Evolutionary conservation across 164 flowering plant species (phyloP).

Genomic region (Magnolia sinica): DNA sequence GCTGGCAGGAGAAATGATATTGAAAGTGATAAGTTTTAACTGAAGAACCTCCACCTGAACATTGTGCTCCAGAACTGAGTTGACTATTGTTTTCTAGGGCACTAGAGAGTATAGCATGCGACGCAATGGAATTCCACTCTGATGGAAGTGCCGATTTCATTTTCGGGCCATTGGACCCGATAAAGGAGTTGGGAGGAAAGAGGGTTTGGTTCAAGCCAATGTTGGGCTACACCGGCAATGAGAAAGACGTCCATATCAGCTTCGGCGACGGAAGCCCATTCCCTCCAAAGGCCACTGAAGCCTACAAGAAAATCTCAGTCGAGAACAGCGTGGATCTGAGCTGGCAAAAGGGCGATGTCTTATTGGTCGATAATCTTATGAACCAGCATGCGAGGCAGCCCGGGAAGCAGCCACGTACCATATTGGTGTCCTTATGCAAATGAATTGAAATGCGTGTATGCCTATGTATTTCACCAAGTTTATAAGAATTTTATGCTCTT

Average conservation of each 20-base stretch:
- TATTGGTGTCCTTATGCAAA: constrained; percentile 11
- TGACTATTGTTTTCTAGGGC: constrained; percentile 6
- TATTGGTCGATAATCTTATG: constrained; percentile 10
- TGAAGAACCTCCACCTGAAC: too few species aligned
- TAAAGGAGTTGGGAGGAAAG: constrained; percentile 1
- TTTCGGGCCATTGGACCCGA: constrained; percentile 8
- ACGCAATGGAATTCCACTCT: background rate
- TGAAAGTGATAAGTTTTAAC: too few species aligned
- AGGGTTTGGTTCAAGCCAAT: constrained; percentile 13
- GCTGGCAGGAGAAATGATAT: too few species aligned
- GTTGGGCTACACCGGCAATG: constrained; percentile 1
- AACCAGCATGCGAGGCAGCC: constrained; percentile 14
- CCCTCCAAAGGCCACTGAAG: background rate
- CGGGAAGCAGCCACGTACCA: constrained; percentile 14
- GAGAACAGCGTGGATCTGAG: constrained; percentile 9
- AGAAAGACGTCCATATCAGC: background rate
- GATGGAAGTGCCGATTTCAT: constrained; percentile 12
- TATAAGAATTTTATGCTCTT: too few species aligned
- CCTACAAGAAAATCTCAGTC: constrained; percentile 3
- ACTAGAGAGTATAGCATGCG: background rate
- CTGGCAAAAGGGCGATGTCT: constrained; percentile 12
- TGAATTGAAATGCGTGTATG: background rate
- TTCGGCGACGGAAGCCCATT: constrained; percentile 7
- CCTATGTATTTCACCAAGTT: background rate
- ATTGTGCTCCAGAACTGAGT: background rate